Conservation (phyloP, 441 rosid genomes). For the Bocquillonia castaneifolia region DNA sequence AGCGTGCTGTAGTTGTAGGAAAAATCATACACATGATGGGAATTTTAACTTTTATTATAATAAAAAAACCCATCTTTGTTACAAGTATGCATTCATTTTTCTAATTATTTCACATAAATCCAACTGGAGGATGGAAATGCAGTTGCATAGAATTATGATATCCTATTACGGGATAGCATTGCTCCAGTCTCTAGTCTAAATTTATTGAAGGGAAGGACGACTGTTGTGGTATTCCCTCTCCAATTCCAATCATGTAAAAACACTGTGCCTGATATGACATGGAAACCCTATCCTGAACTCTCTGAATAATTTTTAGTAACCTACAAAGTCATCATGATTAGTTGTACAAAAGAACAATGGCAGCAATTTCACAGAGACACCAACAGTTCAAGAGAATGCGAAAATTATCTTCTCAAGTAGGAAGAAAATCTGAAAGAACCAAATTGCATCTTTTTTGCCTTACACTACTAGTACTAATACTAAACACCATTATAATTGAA, state of each 20-base stretch:
- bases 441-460: slow-evolving; percentile 5
- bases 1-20: neutral
- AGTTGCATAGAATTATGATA: too few relatives aligned
- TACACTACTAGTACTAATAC: neutral
- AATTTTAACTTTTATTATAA: too few relatives aligned
- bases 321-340: slow-evolving; percentile 3
- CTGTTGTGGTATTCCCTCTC: neutral
- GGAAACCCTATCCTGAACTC: neutral
- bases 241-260: neutral
- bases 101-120: too few relatives aligned
- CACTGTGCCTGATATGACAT: slow-evolving; percentile 3
- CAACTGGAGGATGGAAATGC: too few relatives aligned
- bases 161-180: too few relatives aligned
- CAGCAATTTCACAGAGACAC: neutral
- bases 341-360: neutral
- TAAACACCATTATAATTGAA: too few relatives aligned
- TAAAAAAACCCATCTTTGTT: too few relatives aligned
- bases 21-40: too few relatives aligned
- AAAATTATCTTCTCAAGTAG: slow-evolving; percentile 4
- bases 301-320: neutral
- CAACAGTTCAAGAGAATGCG: neutral
- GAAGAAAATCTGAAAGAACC: neutral
- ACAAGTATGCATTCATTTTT: too few relatives aligned
- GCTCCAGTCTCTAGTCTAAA: neutral
- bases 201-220: neutral